Conservation (phyloP, 2,329 filamentous ascomycete species). For the Pestalotiopsis sp. region DNA sequence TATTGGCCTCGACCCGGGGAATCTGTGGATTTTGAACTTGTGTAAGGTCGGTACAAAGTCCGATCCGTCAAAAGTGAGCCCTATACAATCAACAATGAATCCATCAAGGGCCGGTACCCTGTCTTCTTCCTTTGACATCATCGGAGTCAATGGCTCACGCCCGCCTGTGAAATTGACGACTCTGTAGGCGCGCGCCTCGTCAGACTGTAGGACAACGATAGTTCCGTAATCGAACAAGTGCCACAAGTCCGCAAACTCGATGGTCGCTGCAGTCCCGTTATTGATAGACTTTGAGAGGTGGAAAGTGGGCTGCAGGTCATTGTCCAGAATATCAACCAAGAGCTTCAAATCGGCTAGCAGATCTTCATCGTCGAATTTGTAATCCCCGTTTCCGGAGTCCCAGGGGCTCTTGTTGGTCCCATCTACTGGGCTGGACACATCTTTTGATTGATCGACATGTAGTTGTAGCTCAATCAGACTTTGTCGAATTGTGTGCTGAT, state of each 20-base stretch:
- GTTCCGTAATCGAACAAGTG: not conserved
- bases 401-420: too few species aligned
- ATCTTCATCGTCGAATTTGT: not conserved
- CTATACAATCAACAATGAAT: constrained; percentile 4
- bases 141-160: not conserved
- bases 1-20: not conserved
- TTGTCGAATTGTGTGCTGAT: not conserved
- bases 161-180: not conserved
- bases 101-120: not conserved
- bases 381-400: not conserved
- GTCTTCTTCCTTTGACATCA: not conserved
- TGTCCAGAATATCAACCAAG: not conserved
- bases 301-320: not conserved
- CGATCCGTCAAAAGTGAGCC: not conserved
- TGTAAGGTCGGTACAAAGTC: not conserved
- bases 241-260: constrained; percentile 1
- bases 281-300: not conserved
- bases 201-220: not conserved
- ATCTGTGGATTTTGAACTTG: constrained; percentile 2
- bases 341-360: not conserved
- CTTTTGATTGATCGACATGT: not conserved
- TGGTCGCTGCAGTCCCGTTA: not conserved
- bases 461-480: not conserved
- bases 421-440: not conserved
- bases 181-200: not conserved